Percentiles rank a stretch among this genome's conserved stretches.
These are phyloP conservation scores for Centaurea solstitialis DNA, from an alignment of 129 eudicot species.

Conservation along the genomic window DNA sequence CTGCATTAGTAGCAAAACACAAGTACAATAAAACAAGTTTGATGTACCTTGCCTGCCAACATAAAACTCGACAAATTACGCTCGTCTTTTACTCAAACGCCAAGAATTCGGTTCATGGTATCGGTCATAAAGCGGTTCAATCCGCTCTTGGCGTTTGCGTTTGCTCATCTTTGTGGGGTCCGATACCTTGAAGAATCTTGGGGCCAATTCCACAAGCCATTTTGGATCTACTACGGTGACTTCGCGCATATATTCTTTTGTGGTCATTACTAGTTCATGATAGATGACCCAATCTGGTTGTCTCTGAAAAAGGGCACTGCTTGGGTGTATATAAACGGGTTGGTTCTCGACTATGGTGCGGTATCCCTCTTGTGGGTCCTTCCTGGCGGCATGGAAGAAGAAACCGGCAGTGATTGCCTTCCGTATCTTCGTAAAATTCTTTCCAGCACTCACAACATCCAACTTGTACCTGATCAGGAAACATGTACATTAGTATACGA, in stretches of 20 bases:
- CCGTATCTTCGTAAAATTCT: slow-evolving; percentile 67
- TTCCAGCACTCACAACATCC: slow-evolving; percentile 80
- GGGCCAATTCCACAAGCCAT: slow-evolving; percentile 84
- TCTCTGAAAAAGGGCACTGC: slow-evolving; percentile 85
- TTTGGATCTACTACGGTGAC: slow-evolving; percentile 84
- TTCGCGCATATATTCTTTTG: slow-evolving; percentile 89
- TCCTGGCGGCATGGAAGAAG: slow-evolving; percentile 76
- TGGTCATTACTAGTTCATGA: slow-evolving; percentile 85
- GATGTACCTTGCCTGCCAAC: not conserved
- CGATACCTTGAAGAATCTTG: slow-evolving; percentile 76
- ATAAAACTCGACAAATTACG: slow-evolving; percentile 25
- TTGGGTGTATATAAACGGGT: slow-evolving; percentile 78
- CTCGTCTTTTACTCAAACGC: slow-evolving; percentile 88
- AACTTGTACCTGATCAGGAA: slow-evolving; percentile 61
- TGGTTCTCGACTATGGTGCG: slow-evolving; percentile 81
- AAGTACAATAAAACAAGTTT: not conserved
- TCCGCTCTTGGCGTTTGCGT: slow-evolving; percentile 83
- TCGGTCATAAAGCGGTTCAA: slow-evolving; percentile 80
- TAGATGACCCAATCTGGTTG: slow-evolving; percentile 94
- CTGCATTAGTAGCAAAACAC: not conserved
- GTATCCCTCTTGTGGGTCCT: slow-evolving; percentile 91
- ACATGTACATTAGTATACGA: not conserved
- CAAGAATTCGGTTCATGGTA: slow-evolving; percentile 90
- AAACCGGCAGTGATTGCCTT: slow-evolving; percentile 79
- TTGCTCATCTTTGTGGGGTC: slow-evolving; percentile 91